These are phyloP conservation scores for Vitis hybrid DNA, from an alignment of 177 flowering plant species.

Conservation along the genomic window DNA sequence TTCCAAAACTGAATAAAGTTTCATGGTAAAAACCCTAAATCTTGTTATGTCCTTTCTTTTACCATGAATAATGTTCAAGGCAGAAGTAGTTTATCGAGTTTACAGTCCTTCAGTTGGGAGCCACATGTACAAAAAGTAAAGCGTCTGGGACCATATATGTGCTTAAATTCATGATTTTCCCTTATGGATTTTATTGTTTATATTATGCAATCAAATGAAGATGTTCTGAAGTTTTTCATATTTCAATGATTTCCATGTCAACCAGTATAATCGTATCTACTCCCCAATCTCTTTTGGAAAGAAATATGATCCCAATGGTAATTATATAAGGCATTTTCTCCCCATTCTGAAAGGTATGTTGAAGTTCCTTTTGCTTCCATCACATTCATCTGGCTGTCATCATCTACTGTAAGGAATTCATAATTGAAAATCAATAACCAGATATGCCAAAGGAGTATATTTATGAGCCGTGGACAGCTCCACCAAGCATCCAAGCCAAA, in stretches of 20 bases:
- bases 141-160: background rate
- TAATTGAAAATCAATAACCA: constrained; percentile 21
- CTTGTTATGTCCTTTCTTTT: background rate
- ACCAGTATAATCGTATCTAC: constrained; percentile 85
- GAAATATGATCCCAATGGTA: constrained; percentile 87
- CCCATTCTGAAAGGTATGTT: constrained; percentile 72
- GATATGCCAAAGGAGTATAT: constrained; percentile 95
- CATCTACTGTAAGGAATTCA: background rate
- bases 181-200: background rate
- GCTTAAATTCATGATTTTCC: background rate
- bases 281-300: constrained; percentile 94
- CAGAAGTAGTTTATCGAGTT: no score
- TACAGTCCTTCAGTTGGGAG: background rate
- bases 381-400: background rate
- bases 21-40: no score
- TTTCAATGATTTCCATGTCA: constrained; percentile 5
- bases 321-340: constrained; percentile 76
- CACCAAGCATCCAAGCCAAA: constrained; percentile 66
- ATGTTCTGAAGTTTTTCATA: background rate
- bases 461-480: constrained; percentile 99
- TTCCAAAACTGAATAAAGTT: no score
- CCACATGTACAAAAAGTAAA: background rate
- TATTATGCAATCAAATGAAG: background rate
- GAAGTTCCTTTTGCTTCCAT: background rate
- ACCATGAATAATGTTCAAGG: no score